Percentiles rank a stretch among this genome's conserved stretches.
These are phyloP conservation scores for Komagataella kurtzmanii DNA, from an alignment of 805 yeast genomes.

Conservation along the genomic window DNA sequence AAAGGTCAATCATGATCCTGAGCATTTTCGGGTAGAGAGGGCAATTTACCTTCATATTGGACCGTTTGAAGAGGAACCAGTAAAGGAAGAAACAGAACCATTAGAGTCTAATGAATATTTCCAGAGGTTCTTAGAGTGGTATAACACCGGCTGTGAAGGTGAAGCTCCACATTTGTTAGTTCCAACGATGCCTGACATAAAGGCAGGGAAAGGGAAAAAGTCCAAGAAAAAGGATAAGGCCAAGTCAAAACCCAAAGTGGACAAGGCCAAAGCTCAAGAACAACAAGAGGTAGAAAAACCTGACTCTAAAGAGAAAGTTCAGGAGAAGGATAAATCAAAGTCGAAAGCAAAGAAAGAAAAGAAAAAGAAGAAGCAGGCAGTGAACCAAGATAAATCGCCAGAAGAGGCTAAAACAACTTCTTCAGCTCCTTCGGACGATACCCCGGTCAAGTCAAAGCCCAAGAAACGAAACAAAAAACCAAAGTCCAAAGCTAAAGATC, in stretches of 20 bases:
- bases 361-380: background rate
- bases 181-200: slow-evolving; percentile 2
- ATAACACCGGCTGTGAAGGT: background rate
- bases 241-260: background rate
- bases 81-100: background rate
- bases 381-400: background rate
- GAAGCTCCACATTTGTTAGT: background rate
- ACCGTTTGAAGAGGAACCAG: background rate
- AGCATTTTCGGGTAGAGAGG: background rate
- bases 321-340: background rate
- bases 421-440: background rate
- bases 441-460: background rate
- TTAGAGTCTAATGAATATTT: background rate
- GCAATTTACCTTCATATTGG: background rate
- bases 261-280: background rate
- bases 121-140: background rate
- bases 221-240: slow-evolving; percentile 4
- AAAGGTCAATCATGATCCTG: background rate
- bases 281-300: background rate
- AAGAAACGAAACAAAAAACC: background rate
- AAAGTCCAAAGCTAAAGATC: background rate
- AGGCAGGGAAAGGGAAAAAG: slow-evolving; percentile 6
- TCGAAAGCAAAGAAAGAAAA: background rate
- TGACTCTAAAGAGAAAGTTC: background rate
- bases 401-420: background rate